Percentiles rank a stretch among this genome's conserved stretches.
Evolutionary conservation across 2,329 filamentous ascomycete species (phyloP).

Genomic region (Cordyceps sp.): DNA sequence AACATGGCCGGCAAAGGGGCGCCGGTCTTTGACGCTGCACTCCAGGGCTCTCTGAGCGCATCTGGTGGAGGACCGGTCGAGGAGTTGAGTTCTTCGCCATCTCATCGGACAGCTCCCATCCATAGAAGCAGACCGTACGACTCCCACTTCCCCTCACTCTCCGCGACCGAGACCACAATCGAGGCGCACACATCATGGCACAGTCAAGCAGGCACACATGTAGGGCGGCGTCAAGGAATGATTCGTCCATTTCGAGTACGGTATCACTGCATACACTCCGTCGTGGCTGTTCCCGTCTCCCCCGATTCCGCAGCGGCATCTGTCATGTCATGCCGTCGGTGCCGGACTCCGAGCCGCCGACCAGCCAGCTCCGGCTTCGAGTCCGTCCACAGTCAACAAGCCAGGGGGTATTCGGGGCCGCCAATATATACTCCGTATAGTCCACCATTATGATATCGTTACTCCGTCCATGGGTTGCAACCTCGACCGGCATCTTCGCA

Average conservation of each 20-base stretch:
- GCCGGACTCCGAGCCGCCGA: conserved; percentile 3
- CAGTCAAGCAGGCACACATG: neutral
- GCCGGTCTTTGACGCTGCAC: no score
- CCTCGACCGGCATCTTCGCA: neutral
- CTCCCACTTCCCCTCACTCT: no score
- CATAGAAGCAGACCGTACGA: no score
- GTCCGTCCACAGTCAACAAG: conserved; percentile 5
- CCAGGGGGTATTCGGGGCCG: conserved; percentile 6
- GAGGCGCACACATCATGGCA: no score
- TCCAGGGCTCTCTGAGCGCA: no score
- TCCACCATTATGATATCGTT: conserved; percentile 6
- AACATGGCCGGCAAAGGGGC: no score
- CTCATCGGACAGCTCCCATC: no score
- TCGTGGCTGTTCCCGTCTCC: conserved; percentile 6
- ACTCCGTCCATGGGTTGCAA: conserved; percentile 3
- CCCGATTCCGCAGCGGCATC: conserved; percentile 5
- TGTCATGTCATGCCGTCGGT: conserved; percentile 8
- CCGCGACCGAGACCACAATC: no score
- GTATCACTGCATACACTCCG: conserved; percentile 10
- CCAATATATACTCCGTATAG: conserved; percentile 4
- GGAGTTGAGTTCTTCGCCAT: no score
- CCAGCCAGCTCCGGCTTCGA: conserved; percentile 1
- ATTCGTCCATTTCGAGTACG: conserved; percentile 7
- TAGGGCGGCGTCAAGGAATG: conserved; percentile 1
- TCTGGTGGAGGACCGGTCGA: no score